Evolutionary conservation across 306 rosid species (phyloP).

Genomic region (Ziziphus jujuba): DNA sequence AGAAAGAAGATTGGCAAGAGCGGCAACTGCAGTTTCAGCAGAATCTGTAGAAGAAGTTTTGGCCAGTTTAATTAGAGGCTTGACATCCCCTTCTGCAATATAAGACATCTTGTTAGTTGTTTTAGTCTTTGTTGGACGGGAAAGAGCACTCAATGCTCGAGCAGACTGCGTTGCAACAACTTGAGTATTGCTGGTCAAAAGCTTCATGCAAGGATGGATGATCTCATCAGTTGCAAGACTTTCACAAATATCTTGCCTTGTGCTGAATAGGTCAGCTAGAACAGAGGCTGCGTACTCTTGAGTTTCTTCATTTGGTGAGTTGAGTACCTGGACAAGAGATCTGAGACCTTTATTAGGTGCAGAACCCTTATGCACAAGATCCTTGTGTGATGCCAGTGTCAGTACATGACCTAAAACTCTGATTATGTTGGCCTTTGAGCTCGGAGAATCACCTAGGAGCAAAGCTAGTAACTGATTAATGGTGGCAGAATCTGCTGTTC

Average conservation of each 20-base stretch:
- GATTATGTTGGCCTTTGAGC: constrained; percentile 72
- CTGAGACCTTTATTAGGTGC: constrained; percentile 82
- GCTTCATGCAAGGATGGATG: constrained; percentile 87
- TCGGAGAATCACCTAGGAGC: constrained; percentile 80
- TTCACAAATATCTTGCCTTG: constrained; percentile 90
- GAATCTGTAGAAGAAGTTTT: constrained; percentile 85
- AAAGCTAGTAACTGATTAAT: constrained; percentile 84
- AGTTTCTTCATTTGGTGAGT: constrained; percentile 76
- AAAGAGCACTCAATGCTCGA: constrained; percentile 84
- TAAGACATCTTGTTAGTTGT: constrained; percentile 60
- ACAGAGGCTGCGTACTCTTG: constrained; percentile 87
- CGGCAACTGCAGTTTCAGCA: constrained; percentile 92
- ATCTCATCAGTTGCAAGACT: constrained; percentile 85
- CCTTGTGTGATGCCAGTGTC: constrained; percentile 65
- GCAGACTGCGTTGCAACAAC: constrained; percentile 94
- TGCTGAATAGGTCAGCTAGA: constrained; percentile 84
- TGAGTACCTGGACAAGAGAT: constrained; percentile 85
- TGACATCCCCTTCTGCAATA: constrained; percentile 76
- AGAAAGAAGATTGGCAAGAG: constrained; percentile 91
- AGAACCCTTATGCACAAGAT: constrained; percentile 74
- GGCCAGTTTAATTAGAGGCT: constrained; percentile 84
- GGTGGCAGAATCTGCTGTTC: constrained; percentile 85
- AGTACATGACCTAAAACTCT: constrained; percentile 87
- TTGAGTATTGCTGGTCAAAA: constrained; percentile 80
- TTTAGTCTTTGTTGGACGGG: constrained; percentile 70